Conservation (phyloP, 2,329 filamentous ascomycete species). For the Xylariaceae sp. region DNA sequence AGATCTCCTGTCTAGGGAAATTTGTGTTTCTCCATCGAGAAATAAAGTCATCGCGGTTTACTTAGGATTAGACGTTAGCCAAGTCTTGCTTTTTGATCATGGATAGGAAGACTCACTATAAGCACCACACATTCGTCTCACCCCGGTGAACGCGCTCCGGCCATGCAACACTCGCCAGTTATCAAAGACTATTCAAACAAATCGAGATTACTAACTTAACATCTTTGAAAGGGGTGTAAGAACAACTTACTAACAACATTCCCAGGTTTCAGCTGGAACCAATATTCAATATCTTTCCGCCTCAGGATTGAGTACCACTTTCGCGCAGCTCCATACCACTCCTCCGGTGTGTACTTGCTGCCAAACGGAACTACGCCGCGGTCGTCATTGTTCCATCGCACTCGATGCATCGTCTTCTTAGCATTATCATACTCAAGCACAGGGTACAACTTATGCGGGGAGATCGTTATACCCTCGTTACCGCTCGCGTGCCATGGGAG, state of each 20-base stretch:
- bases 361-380: conserved; percentile 64
- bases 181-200: conserved; percentile 69
- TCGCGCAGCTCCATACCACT: conserved; percentile 78
- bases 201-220: conserved; percentile 3
- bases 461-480: conserved; percentile 77
- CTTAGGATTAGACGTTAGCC: conserved; percentile 39
- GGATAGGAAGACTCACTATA: conserved; percentile 62
- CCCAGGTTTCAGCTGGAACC: conserved; percentile 78
- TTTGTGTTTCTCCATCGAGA: conserved; percentile 73
- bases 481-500: conserved; percentile 85
- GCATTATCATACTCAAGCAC: conserved; percentile 61
- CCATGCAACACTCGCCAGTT: conserved; percentile 96
- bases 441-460: conserved; percentile 65
- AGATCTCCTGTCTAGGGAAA: conserved; percentile 45
- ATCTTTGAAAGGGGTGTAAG: too few species aligned
- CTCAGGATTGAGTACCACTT: conserved; percentile 69
- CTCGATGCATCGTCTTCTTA: conserved; percentile 43
- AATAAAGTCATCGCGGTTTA: conserved; percentile 76
- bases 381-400: conserved; percentile 94
- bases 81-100: not conserved
- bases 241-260: conserved; percentile 63
- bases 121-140: conserved; percentile 82
- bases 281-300: conserved; percentile 63
- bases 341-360: conserved; percentile 41
- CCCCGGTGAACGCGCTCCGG: conserved; percentile 74